These are phyloP conservation scores for Claviceps arundinis DNA, from an alignment of 2,329 filamentous ascomycete genomes.

Conservation along the genomic window DNA sequence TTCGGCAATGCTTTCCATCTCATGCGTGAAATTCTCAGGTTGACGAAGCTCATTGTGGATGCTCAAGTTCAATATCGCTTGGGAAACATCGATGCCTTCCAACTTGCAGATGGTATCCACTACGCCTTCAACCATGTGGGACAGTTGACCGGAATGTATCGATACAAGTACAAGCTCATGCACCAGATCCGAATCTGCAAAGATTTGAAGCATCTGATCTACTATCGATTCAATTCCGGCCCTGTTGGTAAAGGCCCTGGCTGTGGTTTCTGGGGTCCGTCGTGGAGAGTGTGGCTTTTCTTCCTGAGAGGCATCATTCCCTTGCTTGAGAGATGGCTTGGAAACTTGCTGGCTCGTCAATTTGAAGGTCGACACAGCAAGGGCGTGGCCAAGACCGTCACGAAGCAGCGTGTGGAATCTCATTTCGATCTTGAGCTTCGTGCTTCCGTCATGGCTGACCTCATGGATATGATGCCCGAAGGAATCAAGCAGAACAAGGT, in stretches of 20 bases:
- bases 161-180: slow-evolving; percentile 99
- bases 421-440: slow-evolving; percentile 96
- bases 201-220: slow-evolving; percentile 96
- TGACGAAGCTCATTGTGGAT: slow-evolving; percentile 97
- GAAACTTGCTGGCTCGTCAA: slow-evolving; percentile 89
- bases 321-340: slow-evolving; percentile 90
- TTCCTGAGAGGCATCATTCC: slow-evolving; percentile 99
- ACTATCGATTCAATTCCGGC: slow-evolving; percentile 96
- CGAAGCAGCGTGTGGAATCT: slow-evolving; percentile 96
- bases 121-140: slow-evolving; percentile 99
- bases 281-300: slow-evolving; percentile 98
- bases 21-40: slow-evolving; percentile 90
- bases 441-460: slow-evolving; percentile 94
- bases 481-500: slow-evolving; percentile 99
- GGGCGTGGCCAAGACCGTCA: slow-evolving; percentile 96
- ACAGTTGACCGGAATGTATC: slow-evolving; percentile 97
- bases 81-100: slow-evolving; percentile 97
- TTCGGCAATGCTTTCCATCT: slow-evolving; percentile 98
- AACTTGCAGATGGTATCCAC: slow-evolving; percentile 94
- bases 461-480: slow-evolving; percentile 99
- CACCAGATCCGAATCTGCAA: slow-evolving; percentile 99
- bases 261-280: slow-evolving; percentile 97
- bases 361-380: slow-evolving; percentile 98
- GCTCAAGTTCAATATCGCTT: slow-evolving; percentile 95
- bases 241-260: slow-evolving; percentile 95